phyloP scores from a whole-genome alignment of 2,329 filamentous ascomycete species.

The Colletotrichum coccodes region DNA sequence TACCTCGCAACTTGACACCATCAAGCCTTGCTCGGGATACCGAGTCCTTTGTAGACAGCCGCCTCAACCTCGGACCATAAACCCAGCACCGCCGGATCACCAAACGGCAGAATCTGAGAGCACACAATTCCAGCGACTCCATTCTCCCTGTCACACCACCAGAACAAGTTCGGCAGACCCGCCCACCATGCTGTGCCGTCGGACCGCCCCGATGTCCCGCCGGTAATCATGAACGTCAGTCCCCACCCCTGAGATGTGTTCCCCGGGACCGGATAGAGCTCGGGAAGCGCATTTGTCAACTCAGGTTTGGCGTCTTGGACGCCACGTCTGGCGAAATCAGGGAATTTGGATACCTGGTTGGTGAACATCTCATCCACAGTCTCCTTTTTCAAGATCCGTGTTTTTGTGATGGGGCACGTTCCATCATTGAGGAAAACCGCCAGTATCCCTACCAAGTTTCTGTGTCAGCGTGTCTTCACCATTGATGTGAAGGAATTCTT shows the following conservation, averaged over 20 bases:
- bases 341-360: constrained; percentile 68
- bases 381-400: constrained; percentile 61
- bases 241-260: constrained; percentile 73
- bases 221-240: constrained; percentile 64
- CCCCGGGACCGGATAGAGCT: constrained; percentile 57
- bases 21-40: neutral
- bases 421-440: constrained; percentile 73
- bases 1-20: neutral
- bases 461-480: neutral
- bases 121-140: constrained; percentile 64
- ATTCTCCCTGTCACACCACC: constrained; percentile 71
- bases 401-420: constrained; percentile 64
- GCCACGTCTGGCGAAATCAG: constrained; percentile 58
- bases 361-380: constrained; percentile 73
- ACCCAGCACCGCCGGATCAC: constrained; percentile 50
- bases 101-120: constrained; percentile 62
- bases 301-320: constrained; percentile 59
- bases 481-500: constrained; percentile 36
- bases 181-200: constrained; percentile 65
- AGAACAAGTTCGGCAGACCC: constrained; percentile 69
- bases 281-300: constrained; percentile 54
- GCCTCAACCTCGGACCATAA: constrained; percentile 53
- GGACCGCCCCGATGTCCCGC: constrained; percentile 62
- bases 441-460: constrained; percentile 59
- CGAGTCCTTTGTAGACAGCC: constrained; percentile 45